Conservation (phyloP, 164 flowering plant genomes). For the Taxillus chinensis region DNA sequence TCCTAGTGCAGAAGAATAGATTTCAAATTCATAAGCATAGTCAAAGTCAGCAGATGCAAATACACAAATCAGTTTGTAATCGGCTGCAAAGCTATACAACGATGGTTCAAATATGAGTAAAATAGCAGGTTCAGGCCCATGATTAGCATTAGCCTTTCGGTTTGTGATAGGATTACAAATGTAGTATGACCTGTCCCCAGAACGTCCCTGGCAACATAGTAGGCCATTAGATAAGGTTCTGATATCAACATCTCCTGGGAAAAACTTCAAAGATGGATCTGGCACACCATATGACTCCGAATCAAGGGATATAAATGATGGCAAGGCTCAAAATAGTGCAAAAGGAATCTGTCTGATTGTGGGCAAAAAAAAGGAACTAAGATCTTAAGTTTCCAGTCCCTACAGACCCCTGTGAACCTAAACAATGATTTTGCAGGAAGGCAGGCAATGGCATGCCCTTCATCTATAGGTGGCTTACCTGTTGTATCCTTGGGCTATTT, state of each 20-base stretch:
- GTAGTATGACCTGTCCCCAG: constrained; percentile 28
- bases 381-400: too few relatives aligned
- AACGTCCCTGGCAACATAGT: constrained; percentile 30
- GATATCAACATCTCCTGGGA: constrained; percentile 37
- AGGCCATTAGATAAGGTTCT: constrained; percentile 39
- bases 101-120: constrained; percentile 44
- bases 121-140: constrained; percentile 33
- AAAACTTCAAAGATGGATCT: constrained; percentile 32
- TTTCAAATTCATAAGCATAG: constrained; percentile 39
- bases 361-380: too few relatives aligned
- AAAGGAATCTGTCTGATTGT: too few relatives aligned
- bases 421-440: too few relatives aligned
- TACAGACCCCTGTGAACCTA: too few relatives aligned
- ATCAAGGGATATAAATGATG: too few relatives aligned
- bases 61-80: constrained; percentile 41
- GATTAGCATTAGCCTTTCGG: constrained; percentile 29
- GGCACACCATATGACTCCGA: constrained; percentile 34
- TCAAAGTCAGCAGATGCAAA: constrained; percentile 37
- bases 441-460: too few relatives aligned
- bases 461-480: too few relatives aligned
- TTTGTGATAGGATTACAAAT: constrained; percentile 50
- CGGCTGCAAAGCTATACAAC: constrained; percentile 29
- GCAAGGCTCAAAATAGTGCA: too few relatives aligned
- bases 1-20: constrained; percentile 28
- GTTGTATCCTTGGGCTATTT: too few relatives aligned